phyloP scores from a whole-genome alignment of 768 basidiomycete species.

The Sarcodon aspratus region DNA sequence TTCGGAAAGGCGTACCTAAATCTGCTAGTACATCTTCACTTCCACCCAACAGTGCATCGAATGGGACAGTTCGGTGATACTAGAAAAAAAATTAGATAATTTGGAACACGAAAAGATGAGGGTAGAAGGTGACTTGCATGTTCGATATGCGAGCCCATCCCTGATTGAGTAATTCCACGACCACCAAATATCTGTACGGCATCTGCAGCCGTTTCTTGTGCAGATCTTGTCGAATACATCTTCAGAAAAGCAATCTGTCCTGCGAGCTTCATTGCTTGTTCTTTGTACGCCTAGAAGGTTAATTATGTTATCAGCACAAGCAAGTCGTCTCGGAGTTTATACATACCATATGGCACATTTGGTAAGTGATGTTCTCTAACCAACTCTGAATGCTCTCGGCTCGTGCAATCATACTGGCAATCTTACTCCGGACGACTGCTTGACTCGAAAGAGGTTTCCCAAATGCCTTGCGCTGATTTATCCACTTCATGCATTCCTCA shows the following conservation, averaged over 20 bases:
- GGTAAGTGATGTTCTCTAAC: constrained; percentile 80
- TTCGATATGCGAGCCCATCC: constrained; percentile 72
- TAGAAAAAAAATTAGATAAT: constrained; percentile 6
- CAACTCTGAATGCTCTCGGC: constrained; percentile 75
- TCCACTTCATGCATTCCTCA: constrained; percentile 89
- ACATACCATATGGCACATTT: constrained; percentile 74
- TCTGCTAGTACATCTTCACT: constrained; percentile 73
- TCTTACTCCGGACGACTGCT: constrained; percentile 79
- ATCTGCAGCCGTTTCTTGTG: constrained; percentile 72
- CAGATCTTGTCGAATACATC: constrained; percentile 63
- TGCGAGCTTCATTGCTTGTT: constrained; percentile 63
- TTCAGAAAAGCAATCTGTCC: constrained; percentile 79
- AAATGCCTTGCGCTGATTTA: constrained; percentile 81
- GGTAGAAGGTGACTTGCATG: constrained; percentile 37
- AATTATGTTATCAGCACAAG: background rate
- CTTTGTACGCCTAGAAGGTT: constrained; percentile 41
- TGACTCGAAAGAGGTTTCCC: constrained; percentile 79
- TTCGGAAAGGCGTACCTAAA: constrained; percentile 40
- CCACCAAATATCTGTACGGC: constrained; percentile 85
- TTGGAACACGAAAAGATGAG: background rate
- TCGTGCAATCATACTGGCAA: constrained; percentile 84
- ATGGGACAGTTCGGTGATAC: constrained; percentile 31
- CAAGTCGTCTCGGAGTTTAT: background rate
- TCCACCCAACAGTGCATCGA: constrained; percentile 30
- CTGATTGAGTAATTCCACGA: constrained; percentile 70